Percentiles rank a stretch among this genome's conserved stretches.
Evolutionary conservation across 495 filamentous ascomycete species (phyloP).

Genomic region (Tuber indicum): DNA sequence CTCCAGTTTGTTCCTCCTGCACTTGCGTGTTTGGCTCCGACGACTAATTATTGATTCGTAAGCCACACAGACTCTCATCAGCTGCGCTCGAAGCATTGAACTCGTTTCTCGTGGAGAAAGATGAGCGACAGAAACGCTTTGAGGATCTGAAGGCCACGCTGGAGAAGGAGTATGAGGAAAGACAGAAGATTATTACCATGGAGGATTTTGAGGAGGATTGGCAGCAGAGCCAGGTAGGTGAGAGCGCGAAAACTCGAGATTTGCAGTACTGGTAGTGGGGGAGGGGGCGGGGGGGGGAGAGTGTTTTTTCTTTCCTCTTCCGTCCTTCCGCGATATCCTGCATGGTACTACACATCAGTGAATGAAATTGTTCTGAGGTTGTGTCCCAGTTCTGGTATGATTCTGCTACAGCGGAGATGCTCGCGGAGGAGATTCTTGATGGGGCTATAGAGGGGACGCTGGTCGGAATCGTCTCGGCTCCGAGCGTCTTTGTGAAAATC

Average conservation of each 20-base stretch:
- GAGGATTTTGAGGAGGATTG: conserved; percentile 71
- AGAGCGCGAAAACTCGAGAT: background rate
- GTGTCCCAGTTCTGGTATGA: conserved; percentile 52
- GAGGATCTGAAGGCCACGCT: conserved; percentile 54
- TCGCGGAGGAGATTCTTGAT: conserved; percentile 58
- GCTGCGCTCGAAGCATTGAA: conserved; percentile 58
- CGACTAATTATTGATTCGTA: background rate
- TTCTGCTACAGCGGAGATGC: conserved; percentile 57
- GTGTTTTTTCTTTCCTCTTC: conserved; percentile 10
- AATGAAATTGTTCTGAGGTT: background rate
- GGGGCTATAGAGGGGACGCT: conserved; percentile 50
- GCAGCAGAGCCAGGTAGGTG: conserved; percentile 77
- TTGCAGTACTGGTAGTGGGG: background rate
- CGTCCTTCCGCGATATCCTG: background rate
- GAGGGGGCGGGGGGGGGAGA: conserved; percentile 10
- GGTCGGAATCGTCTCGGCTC: conserved; percentile 66
- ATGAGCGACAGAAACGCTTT: conserved; percentile 56
- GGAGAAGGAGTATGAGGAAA: conserved; percentile 46
- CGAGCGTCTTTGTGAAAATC: conserved; percentile 67
- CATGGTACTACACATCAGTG: background rate
- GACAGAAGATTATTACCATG: conserved; percentile 52
- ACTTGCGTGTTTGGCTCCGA: background rate
- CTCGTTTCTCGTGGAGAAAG: conserved; percentile 63
- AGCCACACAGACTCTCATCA: conserved; percentile 48
- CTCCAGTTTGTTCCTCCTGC: conserved; percentile 26